These are phyloP conservation scores for Hyaloscypha bicolor DNA, from an alignment of 495 filamentous ascomycete species.

Conservation along the genomic window DNA sequence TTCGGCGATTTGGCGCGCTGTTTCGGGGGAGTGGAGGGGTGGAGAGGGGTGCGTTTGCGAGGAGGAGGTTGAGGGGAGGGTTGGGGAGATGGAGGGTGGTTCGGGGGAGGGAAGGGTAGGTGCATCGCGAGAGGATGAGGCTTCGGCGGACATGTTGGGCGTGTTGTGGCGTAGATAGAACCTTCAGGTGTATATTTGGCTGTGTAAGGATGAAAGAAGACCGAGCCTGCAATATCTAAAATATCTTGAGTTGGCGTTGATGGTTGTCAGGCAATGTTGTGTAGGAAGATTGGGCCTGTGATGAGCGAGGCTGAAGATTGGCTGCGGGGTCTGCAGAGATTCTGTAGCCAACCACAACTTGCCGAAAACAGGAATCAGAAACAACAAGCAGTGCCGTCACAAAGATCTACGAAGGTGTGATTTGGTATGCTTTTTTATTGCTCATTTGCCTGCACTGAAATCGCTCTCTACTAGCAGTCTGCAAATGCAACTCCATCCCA, in stretches of 20 bases:
- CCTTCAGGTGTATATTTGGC: neutral
- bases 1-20: slow-evolving; percentile 49
- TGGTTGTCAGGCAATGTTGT: neutral
- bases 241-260: neutral
- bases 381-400: neutral
- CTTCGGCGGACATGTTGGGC: slow-evolving; percentile 19
- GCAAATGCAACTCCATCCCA: slow-evolving; percentile 35
- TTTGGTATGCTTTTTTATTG: slow-evolving; percentile 31
- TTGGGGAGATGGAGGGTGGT: slow-evolving; percentile 24
- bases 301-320: slow-evolving; percentile 11
- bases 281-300: neutral
- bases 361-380: neutral
- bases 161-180: neutral
- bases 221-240: neutral
- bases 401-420: neutral
- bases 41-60: slow-evolving; percentile 20
- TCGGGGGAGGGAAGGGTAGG: slow-evolving; percentile 1
- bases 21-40: slow-evolving; percentile 19
- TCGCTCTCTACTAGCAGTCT: slow-evolving; percentile 18
- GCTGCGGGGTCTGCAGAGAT: slow-evolving; percentile 24
- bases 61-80: slow-evolving; percentile 23
- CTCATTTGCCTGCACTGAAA: slow-evolving; percentile 14
- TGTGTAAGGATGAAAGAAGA: neutral
- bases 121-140: slow-evolving; percentile 2
- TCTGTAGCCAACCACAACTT: slow-evolving; percentile 5